phyloP scores from a whole-genome alignment of 2,329 filamentous ascomycete genomes.

The Rhytidhysteron rufulum region DNA sequence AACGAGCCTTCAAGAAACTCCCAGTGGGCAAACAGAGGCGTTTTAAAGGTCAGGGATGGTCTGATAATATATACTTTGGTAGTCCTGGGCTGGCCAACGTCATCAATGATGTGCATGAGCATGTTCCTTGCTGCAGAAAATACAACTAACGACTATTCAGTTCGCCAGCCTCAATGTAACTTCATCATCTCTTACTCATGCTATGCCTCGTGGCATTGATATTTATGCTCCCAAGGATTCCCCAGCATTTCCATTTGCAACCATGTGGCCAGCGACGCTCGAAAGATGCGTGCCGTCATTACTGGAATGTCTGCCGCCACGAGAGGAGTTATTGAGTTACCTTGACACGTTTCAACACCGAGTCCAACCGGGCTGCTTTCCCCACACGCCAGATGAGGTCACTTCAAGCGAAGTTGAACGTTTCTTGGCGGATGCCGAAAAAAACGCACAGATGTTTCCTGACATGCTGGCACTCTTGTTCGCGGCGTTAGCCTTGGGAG shows the following conservation, averaged over 20 bases:
- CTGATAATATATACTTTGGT: slow-evolving; percentile 49
- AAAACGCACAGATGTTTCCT: slow-evolving; percentile 42
- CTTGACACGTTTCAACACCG: slow-evolving; percentile 41
- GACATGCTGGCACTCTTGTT: slow-evolving; percentile 49
- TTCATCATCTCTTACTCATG: slow-evolving; percentile 41
- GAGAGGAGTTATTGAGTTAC: slow-evolving; percentile 36
- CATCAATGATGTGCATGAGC: slow-evolving; percentile 40
- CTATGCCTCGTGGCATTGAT: slow-evolving; percentile 40
- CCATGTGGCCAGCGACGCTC: slow-evolving; percentile 36
- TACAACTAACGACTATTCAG: slow-evolving; percentile 23
- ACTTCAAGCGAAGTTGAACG: slow-evolving; percentile 42
- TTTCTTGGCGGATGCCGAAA: slow-evolving; percentile 39
- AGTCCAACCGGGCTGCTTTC: slow-evolving; percentile 43
- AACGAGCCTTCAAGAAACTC: slow-evolving; percentile 18
- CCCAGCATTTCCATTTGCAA: slow-evolving; percentile 43
- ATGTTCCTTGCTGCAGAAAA: not conserved
- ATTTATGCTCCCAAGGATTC: slow-evolving; percentile 37
- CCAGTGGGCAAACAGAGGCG: slow-evolving; percentile 28
- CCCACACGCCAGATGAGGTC: slow-evolving; percentile 42
- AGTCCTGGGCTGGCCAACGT: slow-evolving; percentile 47
- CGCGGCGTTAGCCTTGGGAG: slow-evolving; percentile 43
- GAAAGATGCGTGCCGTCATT: slow-evolving; percentile 34
- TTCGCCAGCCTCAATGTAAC: slow-evolving; percentile 42
- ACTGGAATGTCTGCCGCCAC: slow-evolving; percentile 35
- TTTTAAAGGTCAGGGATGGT: slow-evolving; percentile 37